Percentiles rank a stretch among this genome's conserved stretches.
Evolutionary conservation across 345 rosid species (phyloP).

Genomic region (Arabis hirsuta): DNA sequence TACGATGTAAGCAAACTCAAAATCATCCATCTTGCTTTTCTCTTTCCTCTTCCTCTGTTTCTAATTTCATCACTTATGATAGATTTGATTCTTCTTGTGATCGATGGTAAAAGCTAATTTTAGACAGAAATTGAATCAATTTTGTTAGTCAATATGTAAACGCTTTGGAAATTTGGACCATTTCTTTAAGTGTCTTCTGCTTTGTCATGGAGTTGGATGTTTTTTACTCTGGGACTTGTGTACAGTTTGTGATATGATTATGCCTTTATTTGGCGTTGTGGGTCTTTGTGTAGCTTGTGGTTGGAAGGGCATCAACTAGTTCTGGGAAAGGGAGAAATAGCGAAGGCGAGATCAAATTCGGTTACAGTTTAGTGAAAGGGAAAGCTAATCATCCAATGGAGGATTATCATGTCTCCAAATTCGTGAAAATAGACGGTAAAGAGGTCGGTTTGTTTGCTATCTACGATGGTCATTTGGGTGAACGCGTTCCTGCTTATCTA

Average conservation of each 20-base stretch:
- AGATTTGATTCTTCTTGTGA: constrained; percentile 23
- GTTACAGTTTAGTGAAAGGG: constrained; percentile 68
- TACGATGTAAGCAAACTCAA: constrained; percentile 38
- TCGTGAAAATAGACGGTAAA: constrained; percentile 47
- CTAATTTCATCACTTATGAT: background rate
- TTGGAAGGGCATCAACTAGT: constrained; percentile 55
- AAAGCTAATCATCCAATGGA: constrained; percentile 87
- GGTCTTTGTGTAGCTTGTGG: constrained; percentile 43
- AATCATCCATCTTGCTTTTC: constrained; percentile 20
- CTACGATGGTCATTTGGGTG: constrained; percentile 78
- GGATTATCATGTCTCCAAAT: constrained; percentile 75
- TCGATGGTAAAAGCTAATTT: background rate
- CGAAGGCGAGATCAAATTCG: constrained; percentile 56
- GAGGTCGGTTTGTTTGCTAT: constrained; percentile 77
- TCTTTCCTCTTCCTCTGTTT: background rate
- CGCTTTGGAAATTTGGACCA: no score
- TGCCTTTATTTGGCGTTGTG: constrained; percentile 7
- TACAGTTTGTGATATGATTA: background rate
- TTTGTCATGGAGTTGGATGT: constrained; percentile 3
- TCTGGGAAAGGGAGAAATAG: constrained; percentile 68
- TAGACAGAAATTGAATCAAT: background rate
- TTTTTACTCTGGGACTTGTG: constrained; percentile 1
- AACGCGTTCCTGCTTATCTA: constrained; percentile 72
- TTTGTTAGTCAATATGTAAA: background rate
- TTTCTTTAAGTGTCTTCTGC: background rate